These are phyloP conservation scores for Boletus edulis DNA, from an alignment of 768 basidiomycete species.

Conservation along the genomic window DNA sequence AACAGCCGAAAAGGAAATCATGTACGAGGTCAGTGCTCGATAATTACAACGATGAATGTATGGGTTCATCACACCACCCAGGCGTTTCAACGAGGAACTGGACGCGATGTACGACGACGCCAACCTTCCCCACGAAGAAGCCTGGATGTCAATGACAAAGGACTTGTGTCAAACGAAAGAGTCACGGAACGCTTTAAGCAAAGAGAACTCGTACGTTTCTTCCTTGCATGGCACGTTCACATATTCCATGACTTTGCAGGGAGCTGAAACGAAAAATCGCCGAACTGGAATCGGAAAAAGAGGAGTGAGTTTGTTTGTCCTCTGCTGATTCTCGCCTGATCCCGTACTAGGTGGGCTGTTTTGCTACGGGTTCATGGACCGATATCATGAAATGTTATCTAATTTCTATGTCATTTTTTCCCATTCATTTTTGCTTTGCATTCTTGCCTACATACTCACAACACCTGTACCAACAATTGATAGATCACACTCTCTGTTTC, in stretches of 20 bases:
- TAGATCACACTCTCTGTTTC: conserved; percentile 12
- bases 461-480: conserved; percentile 12
- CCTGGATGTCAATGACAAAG: conserved; percentile 72
- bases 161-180: conserved; percentile 78
- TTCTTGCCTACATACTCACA: conserved; percentile 25
- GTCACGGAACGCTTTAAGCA: conserved; percentile 63
- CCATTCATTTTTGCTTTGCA: conserved; percentile 16
- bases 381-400: conserved; percentile 33
- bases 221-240: neutral
- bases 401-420: conserved; percentile 24
- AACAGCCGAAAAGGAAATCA: conserved; percentile 86
- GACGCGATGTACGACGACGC: conserved; percentile 88
- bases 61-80: conserved; percentile 29
- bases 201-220: conserved; percentile 75
- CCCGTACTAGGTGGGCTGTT: conserved; percentile 56
- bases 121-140: conserved; percentile 78
- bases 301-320: conserved; percentile 57
- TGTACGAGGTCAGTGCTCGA: conserved; percentile 73
- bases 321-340: conserved; percentile 8
- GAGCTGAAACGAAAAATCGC: conserved; percentile 67
- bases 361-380: conserved; percentile 51
- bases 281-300: conserved; percentile 70
- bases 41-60: neutral
- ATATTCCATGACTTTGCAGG: conserved; percentile 35
- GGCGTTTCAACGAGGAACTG: conserved; percentile 94